Evolutionary conservation across 2,329 filamentous ascomycete species (phyloP).

Genomic region (Cercospora sp.): DNA sequence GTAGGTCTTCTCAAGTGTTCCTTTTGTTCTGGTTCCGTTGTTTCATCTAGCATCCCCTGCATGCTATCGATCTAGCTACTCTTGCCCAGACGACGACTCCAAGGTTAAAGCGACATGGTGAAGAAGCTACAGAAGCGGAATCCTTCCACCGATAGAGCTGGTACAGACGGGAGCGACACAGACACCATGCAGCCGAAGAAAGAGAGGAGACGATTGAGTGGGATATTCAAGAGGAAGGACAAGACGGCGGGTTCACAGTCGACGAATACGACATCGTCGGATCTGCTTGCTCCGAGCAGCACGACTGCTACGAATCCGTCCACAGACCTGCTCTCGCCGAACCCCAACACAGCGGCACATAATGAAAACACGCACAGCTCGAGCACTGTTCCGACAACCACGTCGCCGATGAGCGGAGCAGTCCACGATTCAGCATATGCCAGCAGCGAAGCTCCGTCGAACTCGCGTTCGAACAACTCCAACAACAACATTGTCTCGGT

Average conservation of each 20-base stretch:
- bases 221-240: conserved; percentile 30
- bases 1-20: background rate
- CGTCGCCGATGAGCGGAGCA: conserved; percentile 7
- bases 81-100: background rate
- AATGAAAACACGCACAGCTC: conserved; percentile 3
- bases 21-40: conserved; percentile 5
- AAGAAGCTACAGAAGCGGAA: conserved; percentile 16
- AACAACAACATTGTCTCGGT: conserved; percentile 29
- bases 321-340: conserved; percentile 13
- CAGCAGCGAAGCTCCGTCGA: conserved; percentile 24
- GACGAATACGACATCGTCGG: conserved; percentile 8
- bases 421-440: conserved; percentile 32
- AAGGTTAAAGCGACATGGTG: conserved; percentile 5
- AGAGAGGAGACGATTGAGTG: conserved; percentile 25
- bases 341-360: conserved; percentile 2
- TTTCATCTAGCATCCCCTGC: conserved; percentile 7
- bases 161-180: conserved; percentile 15
- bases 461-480: conserved; percentile 10
- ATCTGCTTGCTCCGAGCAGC: conserved; percentile 6
- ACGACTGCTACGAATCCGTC: conserved; percentile 10
- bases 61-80: background rate
- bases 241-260: conserved; percentile 7
- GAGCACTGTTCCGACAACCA: background rate
- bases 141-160: conserved; percentile 7
- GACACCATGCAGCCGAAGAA: conserved; percentile 18